Evolutionary conservation across 106 monocot genomes (phyloP).

Genomic region (Allium sativum): DNA sequence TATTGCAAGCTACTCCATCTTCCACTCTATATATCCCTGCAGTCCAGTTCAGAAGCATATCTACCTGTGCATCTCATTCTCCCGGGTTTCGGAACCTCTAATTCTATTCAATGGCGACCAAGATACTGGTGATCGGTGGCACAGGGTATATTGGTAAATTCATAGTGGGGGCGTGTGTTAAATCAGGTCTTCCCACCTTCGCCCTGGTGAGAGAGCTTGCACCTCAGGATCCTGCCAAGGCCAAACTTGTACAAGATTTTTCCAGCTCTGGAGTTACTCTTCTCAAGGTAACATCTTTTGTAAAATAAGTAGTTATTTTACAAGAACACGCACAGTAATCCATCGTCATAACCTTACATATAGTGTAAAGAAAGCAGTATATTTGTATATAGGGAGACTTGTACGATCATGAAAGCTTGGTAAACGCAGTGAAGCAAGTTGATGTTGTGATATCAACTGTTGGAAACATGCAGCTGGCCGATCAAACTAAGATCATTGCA

Average conservation of each 20-base stretch:
- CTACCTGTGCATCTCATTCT: too few relatives aligned
- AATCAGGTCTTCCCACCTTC: slow-evolving; percentile 28
- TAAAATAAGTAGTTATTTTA: too few relatives aligned
- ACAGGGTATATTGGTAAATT: slow-evolving; percentile 49
- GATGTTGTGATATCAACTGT: slow-evolving; percentile 49
- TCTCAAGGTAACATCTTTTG: background rate
- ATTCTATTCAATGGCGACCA: slow-evolving; percentile 4
- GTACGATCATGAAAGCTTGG: slow-evolving; percentile 38
- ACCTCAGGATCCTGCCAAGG: slow-evolving; percentile 30
- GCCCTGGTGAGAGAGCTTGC: slow-evolving; percentile 35
- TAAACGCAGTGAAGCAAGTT: slow-evolving; percentile 36
- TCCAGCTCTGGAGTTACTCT: slow-evolving; percentile 13
- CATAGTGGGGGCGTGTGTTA: slow-evolving; percentile 28
- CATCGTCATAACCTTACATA: too few relatives aligned
- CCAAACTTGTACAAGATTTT: slow-evolving; percentile 23
- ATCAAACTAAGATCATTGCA: slow-evolving; percentile 28
- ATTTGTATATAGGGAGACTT: slow-evolving; percentile 24
- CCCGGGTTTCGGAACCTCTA: too few relatives aligned
- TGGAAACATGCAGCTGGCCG: slow-evolving; percentile 9
- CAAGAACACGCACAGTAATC: background rate
- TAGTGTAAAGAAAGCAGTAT: too few relatives aligned
- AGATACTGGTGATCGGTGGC: slow-evolving; percentile 46
- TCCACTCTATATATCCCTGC: too few relatives aligned
- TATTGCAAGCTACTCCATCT: too few relatives aligned
- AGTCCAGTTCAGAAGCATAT: too few relatives aligned